Evolutionary conservation across 2,329 filamentous ascomycete genomes (phyloP), one percentile per base, ranked within the genome.

Genomic region (Zymoseptoria ardabiliae): DNA sequence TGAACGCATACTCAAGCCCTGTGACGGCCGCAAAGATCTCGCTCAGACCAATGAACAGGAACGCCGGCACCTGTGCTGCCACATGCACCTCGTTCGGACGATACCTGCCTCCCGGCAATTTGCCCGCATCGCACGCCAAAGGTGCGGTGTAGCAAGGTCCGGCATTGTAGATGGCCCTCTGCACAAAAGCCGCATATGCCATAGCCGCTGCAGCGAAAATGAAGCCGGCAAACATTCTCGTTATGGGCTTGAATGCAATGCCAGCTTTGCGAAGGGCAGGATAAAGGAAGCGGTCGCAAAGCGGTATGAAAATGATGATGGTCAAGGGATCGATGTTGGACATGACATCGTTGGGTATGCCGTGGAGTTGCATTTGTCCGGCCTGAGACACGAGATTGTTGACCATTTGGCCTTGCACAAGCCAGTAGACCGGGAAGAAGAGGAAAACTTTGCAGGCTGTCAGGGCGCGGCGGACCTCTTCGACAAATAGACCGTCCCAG

Each of bases 401-500:
- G 60, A 75, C 71, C 76, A 78, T 78, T 61, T 79, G 66, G 6
- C 45, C 49, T 30, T 68, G 91, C 45, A 90, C 87, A 61, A 82
- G 69, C 88, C 25, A 93, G 62, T 78, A 79, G 17, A 79, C 69
- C 0, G 77, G 77, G 53, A 74, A 76, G 67, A 77, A 78, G 22
- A 76, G 61, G 54, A 90, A 89, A 54, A 89, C 85, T 67, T 85
- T 84, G 78, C 87, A 90, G 19, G 86, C 87, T 70, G 77, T 67
- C 13, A 85, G 71, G 3, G 81, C 81, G 28, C 85, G 83, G 74
- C 86, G 86, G 49, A 90, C 77, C 69, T 90, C 87, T 4, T 88
- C 85, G 48, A 90, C 89, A 87, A 88, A 93, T 52, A 84, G 82
- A 65, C 92, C 88, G 62, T 92, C 88, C 68, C 90, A 92, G 0